A percentile compares a stretch with the other conserved stretches of the same genome.
Conservation (phyloP, 495 filamentous ascomycete species). For the Trichoderma orchidacearum region DNA sequence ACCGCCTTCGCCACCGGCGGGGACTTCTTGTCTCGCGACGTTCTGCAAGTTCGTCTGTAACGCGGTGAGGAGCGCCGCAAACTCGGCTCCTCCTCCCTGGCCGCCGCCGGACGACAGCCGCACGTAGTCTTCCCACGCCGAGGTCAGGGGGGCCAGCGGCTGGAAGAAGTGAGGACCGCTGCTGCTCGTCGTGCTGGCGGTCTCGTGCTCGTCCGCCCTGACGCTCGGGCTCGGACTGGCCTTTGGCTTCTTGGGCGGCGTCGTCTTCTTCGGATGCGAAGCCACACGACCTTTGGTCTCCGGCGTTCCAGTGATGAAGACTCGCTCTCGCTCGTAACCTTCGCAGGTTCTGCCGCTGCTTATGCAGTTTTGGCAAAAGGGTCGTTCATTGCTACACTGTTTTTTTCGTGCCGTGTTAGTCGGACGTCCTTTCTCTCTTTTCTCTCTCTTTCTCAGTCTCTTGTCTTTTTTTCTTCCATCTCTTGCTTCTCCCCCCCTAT, state of each 20-base stretch:
- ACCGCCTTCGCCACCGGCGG: not conserved
- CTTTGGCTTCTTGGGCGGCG: slow-evolving; percentile 16
- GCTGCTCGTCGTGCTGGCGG: slow-evolving; percentile 4
- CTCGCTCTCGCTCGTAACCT: slow-evolving; percentile 44
- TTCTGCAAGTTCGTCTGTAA: slow-evolving; percentile 14
- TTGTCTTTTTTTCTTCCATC: not conserved
- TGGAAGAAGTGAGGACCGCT: slow-evolving; percentile 9
- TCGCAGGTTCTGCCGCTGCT: slow-evolving; percentile 49
- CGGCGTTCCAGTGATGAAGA: slow-evolving; percentile 33
- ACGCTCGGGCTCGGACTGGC: slow-evolving; percentile 1
- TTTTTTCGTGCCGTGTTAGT: not conserved
- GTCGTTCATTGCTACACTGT: slow-evolving; percentile 45
- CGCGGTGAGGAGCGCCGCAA: slow-evolving; percentile 13
- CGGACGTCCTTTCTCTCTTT: not conserved
- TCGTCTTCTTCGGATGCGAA: slow-evolving; percentile 29
- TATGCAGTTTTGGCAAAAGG: slow-evolving; percentile 48
- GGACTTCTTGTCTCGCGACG: slow-evolving; percentile 9
- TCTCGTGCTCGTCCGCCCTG: slow-evolving; percentile 1
- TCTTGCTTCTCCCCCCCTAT: not conserved
- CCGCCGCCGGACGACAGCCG: slow-evolving; percentile 10
- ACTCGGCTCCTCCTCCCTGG: not conserved
- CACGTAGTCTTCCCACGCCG: slow-evolving; percentile 29
- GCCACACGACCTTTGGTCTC: slow-evolving; percentile 30
- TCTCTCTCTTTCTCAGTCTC: not conserved
- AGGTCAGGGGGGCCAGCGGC: slow-evolving; percentile 16